Evolutionary conservation across 345 rosid genomes (phyloP), one percentile per base, ranked within the genome.

Genomic region (Hibiscus mutabilis): DNA sequence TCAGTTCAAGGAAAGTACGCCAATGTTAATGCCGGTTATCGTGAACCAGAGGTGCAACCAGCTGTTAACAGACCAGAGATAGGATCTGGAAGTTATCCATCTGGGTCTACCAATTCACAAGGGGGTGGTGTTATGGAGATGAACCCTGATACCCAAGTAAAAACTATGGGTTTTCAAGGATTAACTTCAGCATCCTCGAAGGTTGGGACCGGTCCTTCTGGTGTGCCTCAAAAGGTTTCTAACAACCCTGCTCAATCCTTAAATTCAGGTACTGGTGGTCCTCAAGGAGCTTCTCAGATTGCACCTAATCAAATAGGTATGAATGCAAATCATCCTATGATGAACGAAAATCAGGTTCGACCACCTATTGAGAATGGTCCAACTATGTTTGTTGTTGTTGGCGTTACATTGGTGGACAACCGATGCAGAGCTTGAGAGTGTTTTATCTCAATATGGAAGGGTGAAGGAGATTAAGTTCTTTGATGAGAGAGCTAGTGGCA

Each of bases 351-450:
- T 82, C 93, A 83, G 47, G 80, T 82, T 16, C 86, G 82, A 69
- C 80, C 83, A 25, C 80, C 89, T 63, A 44, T 84, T 70, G 91
- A 90, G 78, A 88, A 83, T 84, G 97, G 97, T 73, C 74, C 89
- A 70, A 85, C 92, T 22, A 84, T 78, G 84, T 75, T 91, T 69
- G 87, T 82, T 75, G 97, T 91, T 6, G 94, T 92, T 35, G 97
- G 89, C n/a, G 75, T 78, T 91, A 53, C 94, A 91, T 73, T 91
- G 97, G 97, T 91, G 97, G 97, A 91, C 97, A 10, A 91, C 94
- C 21, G 97, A 91, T 84, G 92, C 88, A 8, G 97, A 91, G 79
- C 80, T 91, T 73, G 97, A 91, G 78, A 77, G 83, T 67, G 80
- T 82, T 64, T 86, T 84, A 63, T 80, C 87, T 75, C 94, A 86